Base-by-base conservation (phyloP, 495 filamentous ascomycete species). In the Geopyxis carbonaria region DNA sequence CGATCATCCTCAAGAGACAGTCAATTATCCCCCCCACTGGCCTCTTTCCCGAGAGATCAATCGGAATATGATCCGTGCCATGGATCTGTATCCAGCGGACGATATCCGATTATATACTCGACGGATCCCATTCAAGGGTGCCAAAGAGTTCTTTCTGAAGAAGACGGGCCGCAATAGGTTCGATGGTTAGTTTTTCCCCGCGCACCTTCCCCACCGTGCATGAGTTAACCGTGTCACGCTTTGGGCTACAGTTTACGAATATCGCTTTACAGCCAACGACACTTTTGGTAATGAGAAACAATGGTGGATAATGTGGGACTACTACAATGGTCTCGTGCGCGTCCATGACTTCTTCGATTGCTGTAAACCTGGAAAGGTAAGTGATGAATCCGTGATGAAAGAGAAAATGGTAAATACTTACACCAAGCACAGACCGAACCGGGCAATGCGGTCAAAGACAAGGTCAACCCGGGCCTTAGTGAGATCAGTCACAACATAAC, bases 281-380 rank as follows among this genome's bases (percentile, higher is more conserved):
- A 55, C 76, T 16, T 76, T 77, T 5, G 73, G 64, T 8, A 69
- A 83, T 27, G 70, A 75, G 4, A 68, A 65, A 45, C 57, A 64
- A 34, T 85, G 82, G 64, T 70, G 65, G 5, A 73, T 97, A 18
- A 82, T 92, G 74, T 97, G 89, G 89, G 89, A 97, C 57, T 93
- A 93, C 58, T 84, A 85, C 44, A 75, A 86, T 41, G 89, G 89
- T n/a, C 76, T 93, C 19, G 87, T 94, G 36, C 75, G 86, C 42
- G 86, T 87, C 52, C 94, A 89, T 4, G 80, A 83, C 29, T 80
- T 97, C 53, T 95, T 97, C 69, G 92, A 92, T 53, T 83, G 80
- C 50, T 75, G 71, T 43, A 73, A 75, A 41, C 84, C 87, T 55
- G 69, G 76, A 29, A 97, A 97, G 74, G 87, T 84, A 15, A 45